Conservation (phyloP, 73 alveolate species). For the Uronychia setigera region DNA sequence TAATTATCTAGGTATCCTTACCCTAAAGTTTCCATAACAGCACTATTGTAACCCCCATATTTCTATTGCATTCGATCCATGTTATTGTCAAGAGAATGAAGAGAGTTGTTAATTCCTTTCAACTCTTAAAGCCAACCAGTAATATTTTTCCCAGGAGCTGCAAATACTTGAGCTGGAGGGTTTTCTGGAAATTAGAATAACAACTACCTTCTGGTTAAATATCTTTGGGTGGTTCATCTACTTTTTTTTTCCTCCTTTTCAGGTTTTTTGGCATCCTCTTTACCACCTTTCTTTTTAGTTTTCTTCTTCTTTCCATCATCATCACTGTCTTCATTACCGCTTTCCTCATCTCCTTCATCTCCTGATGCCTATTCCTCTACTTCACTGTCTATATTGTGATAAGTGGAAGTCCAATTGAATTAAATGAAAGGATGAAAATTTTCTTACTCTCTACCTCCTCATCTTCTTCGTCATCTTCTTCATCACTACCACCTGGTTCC, state of each 20-base stretch:
- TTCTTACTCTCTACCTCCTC: not conserved
- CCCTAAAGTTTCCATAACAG: not conserved
- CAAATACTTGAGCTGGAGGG: not conserved
- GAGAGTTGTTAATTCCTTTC: not conserved
- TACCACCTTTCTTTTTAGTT: not conserved
- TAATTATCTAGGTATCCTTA: not conserved
- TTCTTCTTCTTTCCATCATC: not conserved
- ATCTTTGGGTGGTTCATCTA: not conserved
- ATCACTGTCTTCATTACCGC: not conserved
- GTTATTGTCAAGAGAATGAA: not conserved
- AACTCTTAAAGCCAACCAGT: not conserved
- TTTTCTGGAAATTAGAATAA: no score
- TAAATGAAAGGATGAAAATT: no score
- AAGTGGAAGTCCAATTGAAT: no score
- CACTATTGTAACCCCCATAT: not conserved
- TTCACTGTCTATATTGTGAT: not conserved
- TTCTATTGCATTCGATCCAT: not conserved
- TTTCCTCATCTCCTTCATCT: constrained; percentile 2
- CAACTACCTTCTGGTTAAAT: not conserved
- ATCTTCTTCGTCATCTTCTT: not conserved
- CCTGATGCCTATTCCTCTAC: not conserved
- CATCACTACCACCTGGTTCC: not conserved
- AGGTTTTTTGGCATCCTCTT: constrained; percentile 1
- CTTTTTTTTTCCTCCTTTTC: not conserved
- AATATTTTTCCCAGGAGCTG: not conserved